Base-by-base conservation (phyloP, 257 asterid species). In the Salvia rosmarinus region DNA sequence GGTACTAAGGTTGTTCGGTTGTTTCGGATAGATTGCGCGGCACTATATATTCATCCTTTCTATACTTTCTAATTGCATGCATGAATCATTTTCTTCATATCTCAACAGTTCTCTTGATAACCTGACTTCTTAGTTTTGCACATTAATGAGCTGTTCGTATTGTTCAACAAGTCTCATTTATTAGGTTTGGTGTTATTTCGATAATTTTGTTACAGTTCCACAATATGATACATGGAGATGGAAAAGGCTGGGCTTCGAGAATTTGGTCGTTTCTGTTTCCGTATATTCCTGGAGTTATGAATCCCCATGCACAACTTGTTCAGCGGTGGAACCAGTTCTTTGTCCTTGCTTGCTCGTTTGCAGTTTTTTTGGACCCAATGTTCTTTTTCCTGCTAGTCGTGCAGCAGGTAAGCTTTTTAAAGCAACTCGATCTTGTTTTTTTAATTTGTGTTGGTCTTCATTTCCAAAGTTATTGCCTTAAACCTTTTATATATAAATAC, bases 311-410 rank as follows among this genome's bases (percentile, higher is more conserved):
- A 0, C 78, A 79, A 80, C 65, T 46, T 63, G 86, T 91, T 72
- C 98, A 91, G 79, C 79, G 73, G 77, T 89, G 95, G 98, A 87
- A 86, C 87, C 71, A 85, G 78, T 91, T 91, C 85, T 91, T 91
- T 39, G 92, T 82, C 58, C 75, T 88, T 78, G 82, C 88, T 75
- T 89, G 90, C 87, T 82, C 87, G 70, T 70, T 85, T 79, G 95
- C 96, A 12, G 81, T 86, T 71, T 86, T 88, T 73, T 52, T 91
- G 34, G 98, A 91, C 85, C 98, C 98, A 0, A 32, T 91, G 65
- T 91, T 89, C 95, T 89, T 89, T 79, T 88, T 91, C 77, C 81
- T 85, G 73, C 77, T 87, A 64, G 71, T 44, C 47, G 91, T 86
- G 74, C 75, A 78, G 42, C 70, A 81, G 95, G 97, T 90, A 82